Evolutionary conservation across 495 filamentous ascomycete species (phyloP), one percentile per base, ranked within the genome.

Genomic region (Neohortaea acidophila): DNA sequence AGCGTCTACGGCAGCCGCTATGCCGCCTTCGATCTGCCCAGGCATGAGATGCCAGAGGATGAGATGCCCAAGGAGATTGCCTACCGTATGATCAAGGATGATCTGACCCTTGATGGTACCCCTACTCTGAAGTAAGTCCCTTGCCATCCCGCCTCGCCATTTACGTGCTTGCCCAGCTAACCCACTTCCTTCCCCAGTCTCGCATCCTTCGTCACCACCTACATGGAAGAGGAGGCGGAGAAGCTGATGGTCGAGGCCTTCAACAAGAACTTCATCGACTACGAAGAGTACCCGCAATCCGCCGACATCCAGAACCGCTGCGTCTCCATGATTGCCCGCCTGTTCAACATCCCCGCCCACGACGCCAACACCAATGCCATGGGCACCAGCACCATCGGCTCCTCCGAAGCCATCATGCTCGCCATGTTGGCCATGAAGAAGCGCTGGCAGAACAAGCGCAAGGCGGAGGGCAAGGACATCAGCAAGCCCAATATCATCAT

Each of bases 71-170:
- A 73, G 42, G 81, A 91, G 49, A 66, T 87, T n/a, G 84, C 84
- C 10, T 86, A 91, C 58, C 78, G 83, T 29, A 81, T 92, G 82
- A 94, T 94, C 63, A 86, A 84, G 47, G 85, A 94, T 54, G 84
- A 94, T 52, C 59, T 92, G 50, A 84, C 77, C 47, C 60, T 92
- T 44, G 84, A 94, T 56, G 81, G 81, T n/a, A 91, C 85, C 40
- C 80, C 81, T 9, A 80, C 81, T 69, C 68, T 85, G 42, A 86
- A 91, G 73, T 80, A 69, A 48, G 75, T 57, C 5, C 42, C n/a
- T n/a, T n/a, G n/a, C n/a, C n/a, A n/a, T 21, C 7, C 21, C 5
- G 21, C 32, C 6, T 21, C 8, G 19, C 4, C 7, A 20, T 20
- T 20, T 20, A 5, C 9, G 3, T 34, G 10, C 7, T 19, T 12